These are phyloP conservation scores for Rhizoclosmatium sp. DNA, from an alignment of 192 early-diverging fungal species.

Conservation along the genomic window DNA sequence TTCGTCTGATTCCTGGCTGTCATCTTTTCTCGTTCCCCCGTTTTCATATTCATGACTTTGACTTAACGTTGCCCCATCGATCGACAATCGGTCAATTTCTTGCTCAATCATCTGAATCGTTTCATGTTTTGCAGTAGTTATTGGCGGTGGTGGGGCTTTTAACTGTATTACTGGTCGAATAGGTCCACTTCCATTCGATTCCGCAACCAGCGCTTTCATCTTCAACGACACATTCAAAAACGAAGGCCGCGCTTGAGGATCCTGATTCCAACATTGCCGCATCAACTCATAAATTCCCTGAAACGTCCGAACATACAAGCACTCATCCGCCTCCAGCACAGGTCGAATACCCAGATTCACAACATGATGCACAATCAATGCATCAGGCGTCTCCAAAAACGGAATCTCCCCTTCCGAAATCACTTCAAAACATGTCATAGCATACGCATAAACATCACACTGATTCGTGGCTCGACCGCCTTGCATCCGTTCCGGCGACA, in stretches of 20 bases:
- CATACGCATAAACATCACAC: slow-evolving; percentile 38
- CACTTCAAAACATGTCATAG: slow-evolving; percentile 41
- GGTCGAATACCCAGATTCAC: slow-evolving; percentile 28
- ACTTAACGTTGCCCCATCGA: background rate
- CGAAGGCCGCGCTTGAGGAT: slow-evolving; percentile 25
- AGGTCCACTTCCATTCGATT: too few species aligned
- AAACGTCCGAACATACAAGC: background rate
- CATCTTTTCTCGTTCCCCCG: background rate
- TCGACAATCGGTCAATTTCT: too few species aligned
- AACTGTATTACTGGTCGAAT: too few species aligned
- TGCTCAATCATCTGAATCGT: background rate
- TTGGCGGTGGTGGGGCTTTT: too few species aligned
- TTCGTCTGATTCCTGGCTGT: background rate
- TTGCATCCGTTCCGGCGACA: slow-evolving; percentile 42
- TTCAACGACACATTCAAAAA: background rate
- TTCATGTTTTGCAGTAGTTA: too few species aligned
- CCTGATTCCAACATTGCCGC: slow-evolving; percentile 24
- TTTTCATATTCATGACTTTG: background rate
- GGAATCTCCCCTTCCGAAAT: slow-evolving; percentile 30
- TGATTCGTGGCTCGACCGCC: background rate
- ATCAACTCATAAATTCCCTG: slow-evolving; percentile 9
- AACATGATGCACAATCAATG: slow-evolving; percentile 27
- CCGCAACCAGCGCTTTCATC: background rate
- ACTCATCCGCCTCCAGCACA: background rate
- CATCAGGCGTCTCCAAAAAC: slow-evolving; percentile 28